These are phyloP conservation scores for Nissolia schottii DNA, from an alignment of 306 rosid species.

Conservation along the genomic window DNA sequence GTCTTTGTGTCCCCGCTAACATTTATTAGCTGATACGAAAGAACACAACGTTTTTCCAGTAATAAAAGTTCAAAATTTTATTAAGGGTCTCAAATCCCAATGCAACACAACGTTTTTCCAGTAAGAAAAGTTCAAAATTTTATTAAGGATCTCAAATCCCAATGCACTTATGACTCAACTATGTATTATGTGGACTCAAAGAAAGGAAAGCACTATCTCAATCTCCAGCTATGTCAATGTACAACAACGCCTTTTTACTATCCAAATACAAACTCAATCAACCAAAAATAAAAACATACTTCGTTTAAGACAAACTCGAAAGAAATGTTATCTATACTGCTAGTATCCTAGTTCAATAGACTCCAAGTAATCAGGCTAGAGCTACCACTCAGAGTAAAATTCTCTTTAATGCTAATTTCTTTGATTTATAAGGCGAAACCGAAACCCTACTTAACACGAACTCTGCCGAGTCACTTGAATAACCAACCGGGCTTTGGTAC, in stretches of 20 bases:
- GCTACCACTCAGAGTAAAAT: not conserved
- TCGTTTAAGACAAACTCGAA: not conserved
- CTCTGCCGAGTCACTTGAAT: not conserved
- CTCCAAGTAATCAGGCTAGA: not conserved
- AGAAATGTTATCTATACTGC: not conserved
- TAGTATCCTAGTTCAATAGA: not conserved
- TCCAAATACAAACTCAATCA: not conserved
- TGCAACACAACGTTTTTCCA: too few relatives aligned
- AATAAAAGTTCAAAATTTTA: not conserved
- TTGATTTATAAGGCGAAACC: not conserved
- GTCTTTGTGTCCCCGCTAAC: not conserved
- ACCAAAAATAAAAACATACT: not conserved
- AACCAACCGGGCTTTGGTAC: not conserved
- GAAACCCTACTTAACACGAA: not conserved
- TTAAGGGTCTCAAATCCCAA: too few relatives aligned
- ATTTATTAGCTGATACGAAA: not conserved
- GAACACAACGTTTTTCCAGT: not conserved
- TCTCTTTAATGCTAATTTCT: not conserved
- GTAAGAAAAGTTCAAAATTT: too few relatives aligned
- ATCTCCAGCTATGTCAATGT: not conserved
- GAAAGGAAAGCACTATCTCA: not conserved
- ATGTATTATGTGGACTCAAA: too few relatives aligned
- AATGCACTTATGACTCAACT: too few relatives aligned
- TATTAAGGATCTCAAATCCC: too few relatives aligned
- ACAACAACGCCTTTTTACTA: not conserved